A percentile compares a stretch with the other conserved stretches of the same genome.
Conservation (phyloP, 495 filamentous ascomycete species). For the Neurospora sp. region DNA sequence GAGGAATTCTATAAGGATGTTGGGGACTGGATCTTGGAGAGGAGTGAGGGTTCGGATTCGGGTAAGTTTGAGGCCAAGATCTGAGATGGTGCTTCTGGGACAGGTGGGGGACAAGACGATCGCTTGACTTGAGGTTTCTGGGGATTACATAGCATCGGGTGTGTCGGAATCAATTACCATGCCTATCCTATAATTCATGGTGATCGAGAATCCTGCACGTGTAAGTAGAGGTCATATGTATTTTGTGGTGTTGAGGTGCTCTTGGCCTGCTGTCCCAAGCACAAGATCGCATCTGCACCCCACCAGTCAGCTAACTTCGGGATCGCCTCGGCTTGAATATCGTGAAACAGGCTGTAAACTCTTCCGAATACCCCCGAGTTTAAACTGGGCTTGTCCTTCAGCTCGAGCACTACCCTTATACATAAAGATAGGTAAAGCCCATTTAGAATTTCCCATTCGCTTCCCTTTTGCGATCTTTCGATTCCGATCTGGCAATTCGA, state of each 20-base stretch:
- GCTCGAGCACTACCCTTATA: neutral
- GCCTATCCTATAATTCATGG: neutral
- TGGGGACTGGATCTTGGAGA: slow-evolving; percentile 59
- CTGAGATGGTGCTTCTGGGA: neutral
- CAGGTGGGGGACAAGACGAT: neutral
- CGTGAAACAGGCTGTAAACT: neutral
- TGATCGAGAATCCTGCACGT: neutral
- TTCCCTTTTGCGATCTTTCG: neutral
- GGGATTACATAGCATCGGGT: neutral
- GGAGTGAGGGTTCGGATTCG: slow-evolving; percentile 13
- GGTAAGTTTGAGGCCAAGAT: slow-evolving; percentile 1
- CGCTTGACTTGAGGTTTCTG: neutral
- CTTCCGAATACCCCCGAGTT: neutral
- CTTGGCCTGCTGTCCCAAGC: neutral
- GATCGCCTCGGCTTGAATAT: neutral
- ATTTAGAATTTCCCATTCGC: neutral
- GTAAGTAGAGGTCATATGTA: neutral
- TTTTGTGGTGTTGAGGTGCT: neutral
- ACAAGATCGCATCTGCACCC: neutral
- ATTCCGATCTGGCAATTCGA: neutral
- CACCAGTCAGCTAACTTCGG: neutral
- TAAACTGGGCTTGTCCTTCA: neutral
- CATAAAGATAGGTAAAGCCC: neutral
- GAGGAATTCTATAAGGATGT: slow-evolving; percentile 60
- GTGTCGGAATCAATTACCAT: neutral